phyloP scores from a whole-genome alignment of 2,329 filamentous ascomycete genomes.

The Diaporthe ampelina region DNA sequence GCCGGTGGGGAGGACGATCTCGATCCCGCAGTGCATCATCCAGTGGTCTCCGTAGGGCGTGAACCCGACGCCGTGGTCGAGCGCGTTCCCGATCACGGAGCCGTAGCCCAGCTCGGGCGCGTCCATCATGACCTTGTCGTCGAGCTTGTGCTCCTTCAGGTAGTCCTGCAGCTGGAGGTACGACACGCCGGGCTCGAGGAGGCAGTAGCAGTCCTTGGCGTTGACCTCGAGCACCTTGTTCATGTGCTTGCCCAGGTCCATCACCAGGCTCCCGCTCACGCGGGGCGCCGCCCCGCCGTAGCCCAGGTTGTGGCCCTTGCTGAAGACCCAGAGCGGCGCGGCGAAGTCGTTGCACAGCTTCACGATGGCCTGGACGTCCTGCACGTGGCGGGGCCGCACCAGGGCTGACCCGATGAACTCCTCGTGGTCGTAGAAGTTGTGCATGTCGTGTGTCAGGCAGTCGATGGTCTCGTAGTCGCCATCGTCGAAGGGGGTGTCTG shows the following conservation, averaged over 20 bases:
- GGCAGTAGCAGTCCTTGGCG: conserved; percentile 60
- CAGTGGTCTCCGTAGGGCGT: conserved; percentile 59
- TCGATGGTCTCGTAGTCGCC: conserved; percentile 46
- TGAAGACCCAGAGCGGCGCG: conserved; percentile 64
- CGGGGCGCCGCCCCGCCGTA: conserved; percentile 69
- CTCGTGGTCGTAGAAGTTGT: conserved; percentile 56
- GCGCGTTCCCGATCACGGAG: conserved; percentile 59
- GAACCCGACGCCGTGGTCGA: conserved; percentile 62
- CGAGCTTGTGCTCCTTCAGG: conserved; percentile 56
- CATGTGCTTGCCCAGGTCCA: conserved; percentile 68
- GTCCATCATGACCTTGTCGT: conserved; percentile 58
- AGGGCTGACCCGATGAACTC: conserved; percentile 58
- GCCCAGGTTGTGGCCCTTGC: conserved; percentile 64
- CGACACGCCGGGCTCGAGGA: conserved; percentile 70
- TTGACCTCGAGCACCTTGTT: conserved; percentile 66
- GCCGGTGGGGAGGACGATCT: conserved; percentile 60
- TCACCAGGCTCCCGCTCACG: conserved; percentile 62
- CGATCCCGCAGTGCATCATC: conserved; percentile 57
- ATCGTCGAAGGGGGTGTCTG: conserved; percentile 42
- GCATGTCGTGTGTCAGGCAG: conserved; percentile 51
- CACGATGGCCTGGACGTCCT: conserved; percentile 62
- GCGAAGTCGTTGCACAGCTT: conserved; percentile 59
- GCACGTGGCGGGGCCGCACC: conserved; percentile 50
- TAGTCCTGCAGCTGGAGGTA: conserved; percentile 66
- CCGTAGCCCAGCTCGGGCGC: conserved; percentile 58